Evolutionary conservation across 2,329 filamentous ascomycete species (phyloP), one percentile per base, ranked within the genome.

Genomic region (Aspergillus candidus): DNA sequence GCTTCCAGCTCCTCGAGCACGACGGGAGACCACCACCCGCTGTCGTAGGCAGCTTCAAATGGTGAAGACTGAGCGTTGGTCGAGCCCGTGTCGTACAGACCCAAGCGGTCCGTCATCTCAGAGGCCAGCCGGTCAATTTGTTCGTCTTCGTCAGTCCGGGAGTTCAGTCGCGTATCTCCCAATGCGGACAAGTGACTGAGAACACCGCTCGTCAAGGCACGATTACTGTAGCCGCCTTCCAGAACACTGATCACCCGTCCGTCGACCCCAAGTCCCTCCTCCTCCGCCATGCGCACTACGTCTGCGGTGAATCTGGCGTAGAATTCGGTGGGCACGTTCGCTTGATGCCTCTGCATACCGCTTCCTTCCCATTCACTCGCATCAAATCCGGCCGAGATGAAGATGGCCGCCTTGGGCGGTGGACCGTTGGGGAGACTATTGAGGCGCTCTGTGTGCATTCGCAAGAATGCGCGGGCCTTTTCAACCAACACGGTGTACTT

Each of bases 321-420:
- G 63, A 98, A 98, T 41, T 91, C 88, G 0, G 91, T 98, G 0
- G 93, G 91, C 2, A 98, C 93, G 59, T 95, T 95, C 58, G 95
- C 90, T 46, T 86, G 84, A 66, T 98, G 93, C 37, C 93, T 79
- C 67, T 98, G 93, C 93, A 98, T 98, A 3, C 88, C 88, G 4
- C 79, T 74, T 13, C 86, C 83, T 65, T 98, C 93, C 82, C 87
- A 94, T 62, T 98, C 89, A 60, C 90, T 96, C 3, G 93, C 93
- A 68, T 98, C 93, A 53, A 98, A 98, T 0, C 93, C 94, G 2
- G 93, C 90, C 36, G 91, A 97, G 39, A 98, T 71, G 69, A 98
- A 98, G 36, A 98, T 89, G 30, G 88, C 91, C 2, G 86, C 87
- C 58, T 84, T 91, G 4, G 89, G 85, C 17, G 72, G 71, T 30